Evolutionary conservation across 2,329 filamentous ascomycete species (phyloP).

Genomic region (Aspergillus sp.): DNA sequence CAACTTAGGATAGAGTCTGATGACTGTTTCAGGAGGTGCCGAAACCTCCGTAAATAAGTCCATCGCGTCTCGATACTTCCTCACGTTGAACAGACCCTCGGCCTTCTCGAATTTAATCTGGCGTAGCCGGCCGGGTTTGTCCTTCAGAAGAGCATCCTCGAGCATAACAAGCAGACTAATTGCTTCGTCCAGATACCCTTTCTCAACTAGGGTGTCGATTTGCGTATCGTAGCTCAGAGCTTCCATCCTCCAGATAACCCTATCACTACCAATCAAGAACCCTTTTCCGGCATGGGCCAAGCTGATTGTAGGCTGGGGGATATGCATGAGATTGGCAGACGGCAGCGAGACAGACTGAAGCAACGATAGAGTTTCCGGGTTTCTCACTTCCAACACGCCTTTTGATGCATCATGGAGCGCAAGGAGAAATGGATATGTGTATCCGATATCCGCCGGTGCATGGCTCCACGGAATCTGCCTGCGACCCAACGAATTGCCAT

Average conservation of each 20-base stretch:
- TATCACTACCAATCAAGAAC: conserved; percentile 86
- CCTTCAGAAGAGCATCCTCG: conserved; percentile 78
- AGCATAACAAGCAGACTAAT: conserved; percentile 83
- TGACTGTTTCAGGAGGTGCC: conserved; percentile 81
- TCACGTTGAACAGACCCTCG: conserved; percentile 71
- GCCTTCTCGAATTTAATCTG: conserved; percentile 91
- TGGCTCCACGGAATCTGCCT: conserved; percentile 86
- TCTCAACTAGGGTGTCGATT: conserved; percentile 70
- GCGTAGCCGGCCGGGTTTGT: conserved; percentile 73
- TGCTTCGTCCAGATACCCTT: conserved; percentile 76
- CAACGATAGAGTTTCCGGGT: conserved; percentile 83
- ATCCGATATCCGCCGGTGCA: conserved; percentile 85
- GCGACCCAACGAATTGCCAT: conserved; percentile 74
- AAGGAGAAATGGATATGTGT: conserved; percentile 93
- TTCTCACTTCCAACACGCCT: conserved; percentile 80
- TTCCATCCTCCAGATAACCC: conserved; percentile 93
- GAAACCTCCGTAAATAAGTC: conserved; percentile 87
- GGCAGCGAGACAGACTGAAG: conserved; percentile 79
- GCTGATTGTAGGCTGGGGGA: conserved; percentile 85
- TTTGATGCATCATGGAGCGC: conserved; percentile 77
- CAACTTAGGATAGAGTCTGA: conserved; percentile 71
- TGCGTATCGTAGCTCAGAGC: conserved; percentile 87
- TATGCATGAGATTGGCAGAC: conserved; percentile 76
- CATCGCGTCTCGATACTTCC: conserved; percentile 76
- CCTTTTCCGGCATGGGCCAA: conserved; percentile 95